Evolutionary conservation across 345 rosid genomes (phyloP).

Genomic region (Salix caprea): DNA sequence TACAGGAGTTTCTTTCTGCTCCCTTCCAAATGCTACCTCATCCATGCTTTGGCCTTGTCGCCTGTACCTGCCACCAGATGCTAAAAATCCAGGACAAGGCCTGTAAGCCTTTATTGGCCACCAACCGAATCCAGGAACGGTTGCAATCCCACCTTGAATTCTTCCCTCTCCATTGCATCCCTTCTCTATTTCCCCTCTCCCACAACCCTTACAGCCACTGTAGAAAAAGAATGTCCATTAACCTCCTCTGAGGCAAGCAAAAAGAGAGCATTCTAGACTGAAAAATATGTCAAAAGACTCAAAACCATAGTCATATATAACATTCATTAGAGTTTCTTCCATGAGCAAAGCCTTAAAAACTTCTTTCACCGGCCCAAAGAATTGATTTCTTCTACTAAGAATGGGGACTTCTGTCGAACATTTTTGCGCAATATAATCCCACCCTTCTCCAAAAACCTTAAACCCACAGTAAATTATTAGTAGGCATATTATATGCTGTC

Average conservation of each 20-base stretch:
- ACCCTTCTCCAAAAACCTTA: not conserved
- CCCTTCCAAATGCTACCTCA: constrained; percentile 70
- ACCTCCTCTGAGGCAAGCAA: not conserved
- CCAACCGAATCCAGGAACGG: constrained; percentile 96
- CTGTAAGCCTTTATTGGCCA: constrained; percentile 97
- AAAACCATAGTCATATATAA: not conserved
- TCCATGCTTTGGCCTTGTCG: constrained; percentile 91
- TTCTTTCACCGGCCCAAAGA: not conserved
- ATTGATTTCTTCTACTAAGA: not conserved
- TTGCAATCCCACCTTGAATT: constrained; percentile 96
- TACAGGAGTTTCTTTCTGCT: constrained; percentile 14
- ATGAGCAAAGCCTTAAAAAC: not conserved
- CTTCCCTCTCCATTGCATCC: constrained; percentile 94
- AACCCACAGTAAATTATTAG: not conserved
- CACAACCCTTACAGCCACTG: constrained; percentile 84
- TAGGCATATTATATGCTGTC: not conserved
- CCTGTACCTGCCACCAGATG: constrained; percentile 77
- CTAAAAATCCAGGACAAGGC: constrained; percentile 84
- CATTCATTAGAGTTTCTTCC: not conserved
- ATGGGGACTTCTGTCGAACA: not conserved
- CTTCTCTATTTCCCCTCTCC: constrained; percentile 66
- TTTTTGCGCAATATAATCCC: not conserved
- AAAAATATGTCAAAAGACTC: not conserved
- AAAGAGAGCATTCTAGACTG: not conserved
- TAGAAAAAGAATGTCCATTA: not conserved